Evolutionary conservation across 305 asterid genomes (phyloP), one percentile per base, ranked within the genome.

Genomic region (Petunia hybrid): DNA sequence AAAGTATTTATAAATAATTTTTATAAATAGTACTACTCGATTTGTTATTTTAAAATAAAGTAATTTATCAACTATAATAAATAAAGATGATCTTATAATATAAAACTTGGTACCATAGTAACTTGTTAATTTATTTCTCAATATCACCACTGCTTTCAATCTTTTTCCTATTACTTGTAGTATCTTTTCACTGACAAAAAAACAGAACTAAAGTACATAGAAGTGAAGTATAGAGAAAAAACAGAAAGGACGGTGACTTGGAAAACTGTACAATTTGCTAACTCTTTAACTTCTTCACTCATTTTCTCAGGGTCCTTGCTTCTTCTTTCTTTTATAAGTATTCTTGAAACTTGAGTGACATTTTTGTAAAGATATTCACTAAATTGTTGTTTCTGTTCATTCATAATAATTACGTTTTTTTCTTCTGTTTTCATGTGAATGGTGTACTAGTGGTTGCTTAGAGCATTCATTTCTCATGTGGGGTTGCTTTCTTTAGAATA

Each of bases 371-470:
- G 38, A 68, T 68, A 68, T n/a, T 14, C 7, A 68, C 8, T 42
- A 16, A 0, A 4, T 40, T 40, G 76, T 43, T 16, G 76, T 16
- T 68, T 68, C 40, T 68, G 5, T n/a, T 73, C 78, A 48, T 69
- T 43, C 43, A 69, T 22, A 16, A 22, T 43, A 6, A 16, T 43
- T 69, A 22, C 42, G 76, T 43, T 69, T 36, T 22, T 45, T 69
- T 12, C 39, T 39, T 43, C 57, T 2, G 59, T 43, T 43, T 69
- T 69, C 76, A 69, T 9, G 76, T 43, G 40, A 16, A 42, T 16
- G 76, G 55, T 69, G 40, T 69, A 69, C 57, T 69, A 43, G 40
- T 69, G 5, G 76, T 43, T 69, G 76, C 36, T 43, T n/a, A 43
- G 7, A 69, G n/a, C 16, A 69, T 43, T 69, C 76, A 69, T 69